phyloP scores from a whole-genome alignment of 148 eudicot genomes.

The Rhododendron ferrugineum region DNA sequence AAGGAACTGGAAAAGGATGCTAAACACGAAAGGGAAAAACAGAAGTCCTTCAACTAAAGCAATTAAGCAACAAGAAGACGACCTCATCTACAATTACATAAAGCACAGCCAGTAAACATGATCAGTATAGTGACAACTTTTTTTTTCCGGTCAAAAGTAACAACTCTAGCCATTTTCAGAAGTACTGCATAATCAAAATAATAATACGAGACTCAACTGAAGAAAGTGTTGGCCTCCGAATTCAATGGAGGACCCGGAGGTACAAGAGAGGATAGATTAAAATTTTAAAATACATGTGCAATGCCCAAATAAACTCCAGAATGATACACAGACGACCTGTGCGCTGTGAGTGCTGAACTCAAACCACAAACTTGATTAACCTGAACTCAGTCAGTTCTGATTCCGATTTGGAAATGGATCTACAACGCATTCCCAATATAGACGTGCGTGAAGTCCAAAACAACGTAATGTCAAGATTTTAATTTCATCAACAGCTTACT shows the following conservation, averaged over 20 bases:
- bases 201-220: background rate
- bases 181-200: background rate
- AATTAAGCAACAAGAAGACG: constrained; percentile 5
- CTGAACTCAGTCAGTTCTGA: background rate
- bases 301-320: background rate
- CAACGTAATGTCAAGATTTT: background rate
- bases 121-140: background rate
- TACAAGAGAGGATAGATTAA: background rate
- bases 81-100: background rate
- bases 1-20: background rate
- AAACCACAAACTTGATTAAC: background rate
- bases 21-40: background rate
- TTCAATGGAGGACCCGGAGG: background rate
- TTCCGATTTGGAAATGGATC: background rate
- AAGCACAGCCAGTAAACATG: background rate
- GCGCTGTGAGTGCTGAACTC: background rate
- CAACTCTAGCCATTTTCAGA: background rate
- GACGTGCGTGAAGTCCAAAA: background rate
- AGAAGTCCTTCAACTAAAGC: background rate
- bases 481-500: background rate
- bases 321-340: background rate
- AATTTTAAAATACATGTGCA: too few relatives aligned
- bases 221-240: background rate
- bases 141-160: too few relatives aligned
- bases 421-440: background rate